Evolutionary conservation across 139 green algal species (phyloP).

Genomic region (Chlorella vulgaris): DNA sequence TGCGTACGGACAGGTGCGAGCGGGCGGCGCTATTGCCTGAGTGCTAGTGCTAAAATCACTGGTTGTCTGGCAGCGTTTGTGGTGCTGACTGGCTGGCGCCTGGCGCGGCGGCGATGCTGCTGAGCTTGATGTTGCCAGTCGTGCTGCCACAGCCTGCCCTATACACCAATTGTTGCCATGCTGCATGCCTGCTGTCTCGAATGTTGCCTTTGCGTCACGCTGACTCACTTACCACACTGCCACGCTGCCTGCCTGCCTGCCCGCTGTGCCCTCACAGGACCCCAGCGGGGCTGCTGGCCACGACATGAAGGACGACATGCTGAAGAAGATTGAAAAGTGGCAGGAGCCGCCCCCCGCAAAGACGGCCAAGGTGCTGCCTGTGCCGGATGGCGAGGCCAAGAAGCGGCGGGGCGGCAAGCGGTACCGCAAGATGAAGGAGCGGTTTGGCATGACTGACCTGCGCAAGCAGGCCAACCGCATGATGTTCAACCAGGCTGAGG

Average conservation of each 20-base stretch:
- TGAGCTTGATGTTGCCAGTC: too few relatives aligned
- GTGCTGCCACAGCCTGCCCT: too few relatives aligned
- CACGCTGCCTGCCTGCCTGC: background rate
- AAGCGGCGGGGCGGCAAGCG: conserved; percentile 89
- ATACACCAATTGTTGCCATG: too few relatives aligned
- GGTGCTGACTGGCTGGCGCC: too few relatives aligned
- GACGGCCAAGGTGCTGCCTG: conserved; percentile 81
- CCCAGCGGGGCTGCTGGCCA: conserved; percentile 37
- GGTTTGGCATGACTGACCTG: conserved; percentile 86
- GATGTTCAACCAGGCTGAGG: conserved; percentile 82
- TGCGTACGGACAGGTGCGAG: conserved; percentile 69
- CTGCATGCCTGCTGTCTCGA: too few relatives aligned
- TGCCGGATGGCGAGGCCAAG: conserved; percentile 88
- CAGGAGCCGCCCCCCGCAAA: conserved; percentile 96
- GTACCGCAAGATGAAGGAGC: conserved; percentile 94
- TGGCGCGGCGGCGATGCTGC: too few relatives aligned
- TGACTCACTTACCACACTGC: too few relatives aligned
- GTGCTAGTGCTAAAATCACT: too few relatives aligned
- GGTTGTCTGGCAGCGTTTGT: too few relatives aligned
- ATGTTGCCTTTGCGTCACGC: too few relatives aligned
- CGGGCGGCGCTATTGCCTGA: too few relatives aligned
- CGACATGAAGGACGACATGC: conserved; percentile 78
- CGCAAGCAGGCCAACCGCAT: conserved; percentile 94
- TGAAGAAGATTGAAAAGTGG: conserved; percentile 97
- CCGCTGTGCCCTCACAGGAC: conserved; percentile 26